phyloP scores from a whole-genome alignment of 2,329 filamentous ascomycete genomes.

The Ophiocordyceps camponoti-saundersi region DNA sequence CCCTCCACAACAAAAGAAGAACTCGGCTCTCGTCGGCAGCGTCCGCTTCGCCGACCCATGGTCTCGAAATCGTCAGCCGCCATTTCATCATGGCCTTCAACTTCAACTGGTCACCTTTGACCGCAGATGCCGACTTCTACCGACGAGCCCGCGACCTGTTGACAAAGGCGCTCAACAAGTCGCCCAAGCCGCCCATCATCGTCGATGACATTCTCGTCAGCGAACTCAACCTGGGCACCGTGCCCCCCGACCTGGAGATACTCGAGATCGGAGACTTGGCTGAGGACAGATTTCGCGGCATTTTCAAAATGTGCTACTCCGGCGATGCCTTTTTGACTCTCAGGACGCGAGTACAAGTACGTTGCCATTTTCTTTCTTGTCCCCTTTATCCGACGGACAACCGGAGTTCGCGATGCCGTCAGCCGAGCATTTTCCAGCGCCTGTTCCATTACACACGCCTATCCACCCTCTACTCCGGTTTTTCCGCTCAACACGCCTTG shows the following conservation, averaged over 20 bases:
- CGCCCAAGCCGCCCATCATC: constrained; percentile 93
- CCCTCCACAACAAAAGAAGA: too few species aligned
- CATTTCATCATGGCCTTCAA: constrained; percentile 87
- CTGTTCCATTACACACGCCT: too few species aligned
- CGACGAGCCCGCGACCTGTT: constrained; percentile 83
- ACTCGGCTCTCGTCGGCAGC: background rate
- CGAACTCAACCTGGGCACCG: constrained; percentile 89
- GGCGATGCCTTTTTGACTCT: constrained; percentile 92
- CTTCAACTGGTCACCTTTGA: constrained; percentile 99
- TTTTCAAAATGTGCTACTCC: constrained; percentile 98
- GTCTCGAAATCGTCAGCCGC: constrained; percentile 17
- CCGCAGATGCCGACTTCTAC: constrained; percentile 85
- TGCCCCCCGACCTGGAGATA: constrained; percentile 90
- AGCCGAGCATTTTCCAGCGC: background rate
- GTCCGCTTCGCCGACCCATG: constrained; percentile 13
- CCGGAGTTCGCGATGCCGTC: background rate
- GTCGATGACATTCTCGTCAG: constrained; percentile 98
- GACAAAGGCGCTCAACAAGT: constrained; percentile 91
- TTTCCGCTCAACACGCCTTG: background rate
- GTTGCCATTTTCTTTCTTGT: constrained; percentile 11
- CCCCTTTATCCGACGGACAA: background rate
- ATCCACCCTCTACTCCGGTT: background rate
- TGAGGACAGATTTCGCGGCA: constrained; percentile 90
- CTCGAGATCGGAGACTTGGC: constrained; percentile 94
- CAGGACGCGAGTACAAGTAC: constrained; percentile 83